Evolutionary conservation across 148 eudicot genomes (phyloP), one percentile per base, ranked within the genome.

Genomic region (Amaranthus hypochondriacus): DNA sequence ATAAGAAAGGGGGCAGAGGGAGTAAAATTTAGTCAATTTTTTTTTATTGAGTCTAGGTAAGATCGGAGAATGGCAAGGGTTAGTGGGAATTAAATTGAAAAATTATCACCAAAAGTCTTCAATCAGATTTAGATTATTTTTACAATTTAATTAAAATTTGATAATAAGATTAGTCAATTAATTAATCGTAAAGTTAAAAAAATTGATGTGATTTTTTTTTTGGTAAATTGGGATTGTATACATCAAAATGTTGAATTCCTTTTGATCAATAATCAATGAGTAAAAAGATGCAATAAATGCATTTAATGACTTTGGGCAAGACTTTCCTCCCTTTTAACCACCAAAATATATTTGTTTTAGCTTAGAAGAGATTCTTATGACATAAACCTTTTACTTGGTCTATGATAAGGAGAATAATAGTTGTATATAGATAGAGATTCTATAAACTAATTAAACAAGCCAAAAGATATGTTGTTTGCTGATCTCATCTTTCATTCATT

Each of bases 401-500:
- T 66, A 77, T 77, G 76, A 60, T 44, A 59, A 54, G 47, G 53
- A 51, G 47, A 72, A 66, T 11, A 71, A 13, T 58, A 51, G 65
- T 43, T 51, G 59, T 42, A 76, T 70, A 51, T 4, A 21, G 55
- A 50, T 12, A 21, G 14, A 18, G 9, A 67, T 18, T 67, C 70
- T 67, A 21, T 18, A 67, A 48, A 58, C 65, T 50, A 48, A 58
- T 54, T 50, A 51, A 39, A 28, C 39, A 28, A 28, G 1, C 68
- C 43, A 73, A 73, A 50, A 39, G 7, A 49, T 49, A 10, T 49
- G 46, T 11, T 44, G 9, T 44, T 66, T 78, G 81, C 56, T 78
- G 77, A 78, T 78, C 69, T 78, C 81, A 78, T 51, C 48, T 47
- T 14, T 5, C 57, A 66, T 78, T 62, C 57, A 64, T 39, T 71